Conservation (phyloP, 352 stramenopile species). For the Bremia lactucae region DNA sequence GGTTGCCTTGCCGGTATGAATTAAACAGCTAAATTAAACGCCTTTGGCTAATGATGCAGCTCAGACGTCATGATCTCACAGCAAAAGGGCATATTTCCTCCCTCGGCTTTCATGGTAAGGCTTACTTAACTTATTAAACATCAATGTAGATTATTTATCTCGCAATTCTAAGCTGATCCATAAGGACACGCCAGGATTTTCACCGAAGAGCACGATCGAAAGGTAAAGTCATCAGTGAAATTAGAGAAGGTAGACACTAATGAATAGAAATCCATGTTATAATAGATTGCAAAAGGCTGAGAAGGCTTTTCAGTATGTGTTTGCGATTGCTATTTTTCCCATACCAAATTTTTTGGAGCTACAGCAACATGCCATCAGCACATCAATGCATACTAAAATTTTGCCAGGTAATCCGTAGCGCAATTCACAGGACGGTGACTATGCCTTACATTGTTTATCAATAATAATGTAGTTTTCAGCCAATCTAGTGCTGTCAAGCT, state of each 20-base stretch:
- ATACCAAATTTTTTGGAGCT: constrained; percentile 35
- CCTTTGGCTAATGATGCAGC: not conserved
- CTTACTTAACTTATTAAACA: not conserved
- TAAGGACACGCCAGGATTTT: constrained; percentile 24
- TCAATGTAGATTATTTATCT: not conserved
- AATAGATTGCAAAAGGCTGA: constrained; percentile 43
- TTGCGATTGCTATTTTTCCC: constrained; percentile 35
- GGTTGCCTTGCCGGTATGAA: constrained; percentile 44
- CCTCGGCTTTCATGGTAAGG: constrained; percentile 54
- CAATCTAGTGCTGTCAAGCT: constrained; percentile 27
- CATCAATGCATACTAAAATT: constrained; percentile 30
- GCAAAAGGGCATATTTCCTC: constrained; percentile 50
- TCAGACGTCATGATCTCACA: constrained; percentile 74
- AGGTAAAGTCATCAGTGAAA: no score
- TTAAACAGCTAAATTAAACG: no score
- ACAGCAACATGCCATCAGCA: constrained; percentile 32
- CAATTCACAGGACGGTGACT: not conserved
- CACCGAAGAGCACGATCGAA: constrained; percentile 30
- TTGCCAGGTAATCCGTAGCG: constrained; percentile 24
- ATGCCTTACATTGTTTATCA: constrained; percentile 1
- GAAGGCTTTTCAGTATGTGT: constrained; percentile 50
- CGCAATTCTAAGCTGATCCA: constrained; percentile 23
- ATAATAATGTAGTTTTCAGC: constrained; percentile 18
- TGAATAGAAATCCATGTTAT: no score
- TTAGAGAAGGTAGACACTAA: no score